phyloP scores from a whole-genome alignment of 345 rosid genomes.

The Eucalyptus erythrocorys region DNA sequence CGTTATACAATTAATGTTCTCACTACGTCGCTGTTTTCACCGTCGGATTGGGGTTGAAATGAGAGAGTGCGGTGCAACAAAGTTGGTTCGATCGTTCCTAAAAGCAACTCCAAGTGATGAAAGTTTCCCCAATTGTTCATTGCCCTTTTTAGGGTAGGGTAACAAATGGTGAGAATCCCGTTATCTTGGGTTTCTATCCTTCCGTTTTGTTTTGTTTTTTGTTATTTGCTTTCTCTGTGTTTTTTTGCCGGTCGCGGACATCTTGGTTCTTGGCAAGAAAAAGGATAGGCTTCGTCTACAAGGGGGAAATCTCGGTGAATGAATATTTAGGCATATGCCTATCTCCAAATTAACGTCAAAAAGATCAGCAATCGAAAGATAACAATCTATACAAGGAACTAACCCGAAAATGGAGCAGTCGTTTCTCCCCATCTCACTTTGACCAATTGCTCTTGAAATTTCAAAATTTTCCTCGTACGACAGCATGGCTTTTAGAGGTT shows the following conservation, averaged over 20 bases:
- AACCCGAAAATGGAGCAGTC: too few species aligned
- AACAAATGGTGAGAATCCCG: neutral
- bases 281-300: neutral
- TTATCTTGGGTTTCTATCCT: neutral
- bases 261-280: neutral
- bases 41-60: neutral
- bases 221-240: too few species aligned
- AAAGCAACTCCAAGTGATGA: neutral
- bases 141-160: neutral
- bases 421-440: too few species aligned
- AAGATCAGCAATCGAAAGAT: neutral
- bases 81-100: neutral
- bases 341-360: neutral
- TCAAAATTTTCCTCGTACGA: neutral
- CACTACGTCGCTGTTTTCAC: neutral
- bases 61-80: neutral
- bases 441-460: neutral
- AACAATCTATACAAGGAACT: neutral
- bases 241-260: neutral
- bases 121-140: neutral
- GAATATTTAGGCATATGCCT: neutral
- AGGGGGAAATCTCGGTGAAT: rapidly evolving
- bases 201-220: neutral
- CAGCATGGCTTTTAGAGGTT: neutral
- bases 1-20: neutral